phyloP scores from a whole-genome alignment of 2,329 filamentous ascomycete genomes.

The Aspergillus aculeatus region DNA sequence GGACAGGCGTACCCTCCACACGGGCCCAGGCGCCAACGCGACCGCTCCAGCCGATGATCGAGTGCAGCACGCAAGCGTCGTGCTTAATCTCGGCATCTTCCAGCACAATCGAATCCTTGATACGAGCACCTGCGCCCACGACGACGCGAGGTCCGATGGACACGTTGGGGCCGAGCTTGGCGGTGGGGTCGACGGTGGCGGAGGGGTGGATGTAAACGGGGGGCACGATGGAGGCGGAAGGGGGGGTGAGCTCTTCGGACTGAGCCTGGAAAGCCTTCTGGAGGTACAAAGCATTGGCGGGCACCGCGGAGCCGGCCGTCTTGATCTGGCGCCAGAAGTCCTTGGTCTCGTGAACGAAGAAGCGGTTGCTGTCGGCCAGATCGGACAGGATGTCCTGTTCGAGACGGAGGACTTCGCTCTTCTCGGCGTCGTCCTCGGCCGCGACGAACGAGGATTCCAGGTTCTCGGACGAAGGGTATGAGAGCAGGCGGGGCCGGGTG shows the following conservation, averaged over 20 bases:
- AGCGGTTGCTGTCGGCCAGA: slow-evolving; percentile 93
- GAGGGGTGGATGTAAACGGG: slow-evolving; percentile 95
- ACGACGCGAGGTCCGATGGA: slow-evolving; percentile 87
- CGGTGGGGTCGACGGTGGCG: slow-evolving; percentile 85
- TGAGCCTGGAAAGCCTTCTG: slow-evolving; percentile 86
- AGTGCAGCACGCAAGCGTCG: slow-evolving; percentile 91
- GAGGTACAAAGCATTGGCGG: slow-evolving; percentile 93
- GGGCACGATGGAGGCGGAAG: slow-evolving; percentile 82
- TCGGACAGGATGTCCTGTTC: slow-evolving; percentile 97
- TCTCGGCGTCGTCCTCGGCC: slow-evolving; percentile 70
- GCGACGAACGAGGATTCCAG: slow-evolving; percentile 68
- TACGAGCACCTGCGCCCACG: slow-evolving; percentile 80
- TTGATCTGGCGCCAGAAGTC: slow-evolving; percentile 99
- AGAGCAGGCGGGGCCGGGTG: slow-evolving; percentile 83
- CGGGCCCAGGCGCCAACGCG: slow-evolving; percentile 96
- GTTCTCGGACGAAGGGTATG: slow-evolving; percentile 95
- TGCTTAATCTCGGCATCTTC: slow-evolving; percentile 96
- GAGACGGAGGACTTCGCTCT: slow-evolving; percentile 84
- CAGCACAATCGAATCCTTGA: slow-evolving; percentile 95
- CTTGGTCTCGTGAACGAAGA: slow-evolving; percentile 97
- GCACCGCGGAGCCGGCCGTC: slow-evolving; percentile 93
- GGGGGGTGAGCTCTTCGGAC: slow-evolving; percentile 76
- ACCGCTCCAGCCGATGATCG: slow-evolving; percentile 96
- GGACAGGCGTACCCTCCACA: slow-evolving; percentile 90
- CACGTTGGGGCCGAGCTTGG: slow-evolving; percentile 95